A percentile compares a stretch with the other conserved stretches of the same genome.
phyloP scores from a whole-genome alignment of 2,329 filamentous ascomycete genomes.

The Fusarium haematococcum region DNA sequence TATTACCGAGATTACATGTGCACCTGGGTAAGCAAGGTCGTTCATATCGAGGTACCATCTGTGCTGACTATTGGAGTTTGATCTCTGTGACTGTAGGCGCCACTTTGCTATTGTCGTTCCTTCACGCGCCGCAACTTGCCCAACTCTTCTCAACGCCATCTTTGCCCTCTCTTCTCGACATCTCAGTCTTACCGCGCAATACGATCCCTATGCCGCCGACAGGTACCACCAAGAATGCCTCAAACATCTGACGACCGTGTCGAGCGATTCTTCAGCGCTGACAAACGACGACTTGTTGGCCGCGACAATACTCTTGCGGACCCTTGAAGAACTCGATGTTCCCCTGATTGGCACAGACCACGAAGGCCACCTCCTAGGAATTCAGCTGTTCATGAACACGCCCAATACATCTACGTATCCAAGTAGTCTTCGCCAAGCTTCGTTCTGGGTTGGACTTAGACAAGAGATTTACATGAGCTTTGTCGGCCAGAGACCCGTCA shows the following conservation, averaged over 20 bases:
- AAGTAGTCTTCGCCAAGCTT: conserved; percentile 59
- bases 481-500: conserved; percentile 58
- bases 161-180: conserved; percentile 68
- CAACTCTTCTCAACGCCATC: conserved; percentile 67
- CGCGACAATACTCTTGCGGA: conserved; percentile 67
- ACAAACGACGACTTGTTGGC: conserved; percentile 66
- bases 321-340: conserved; percentile 66
- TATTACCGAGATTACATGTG: conserved; percentile 47
- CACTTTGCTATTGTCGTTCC: conserved; percentile 68
- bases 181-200: conserved; percentile 56
- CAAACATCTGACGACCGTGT: conserved; percentile 60
- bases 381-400: conserved; percentile 60
- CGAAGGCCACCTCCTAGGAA: conserved; percentile 60
- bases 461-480: conserved; percentile 71
- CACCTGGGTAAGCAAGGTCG: conserved; percentile 38
- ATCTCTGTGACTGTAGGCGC: conserved; percentile 53
- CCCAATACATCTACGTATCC: conserved; percentile 50
- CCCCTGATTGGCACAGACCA: conserved; percentile 55
- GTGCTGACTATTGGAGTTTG: conserved; percentile 49
- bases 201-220: conserved; percentile 62
- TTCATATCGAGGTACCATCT: not conserved
- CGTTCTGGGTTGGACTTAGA: conserved; percentile 68
- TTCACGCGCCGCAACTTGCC: conserved; percentile 61
- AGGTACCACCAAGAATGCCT: conserved; percentile 67
- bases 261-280: conserved; percentile 53